Percentiles rank a stretch among this genome's conserved stretches.
Evolutionary conservation across 2,329 filamentous ascomycete genomes (phyloP).

Genomic region (Aspergillus niger): DNA sequence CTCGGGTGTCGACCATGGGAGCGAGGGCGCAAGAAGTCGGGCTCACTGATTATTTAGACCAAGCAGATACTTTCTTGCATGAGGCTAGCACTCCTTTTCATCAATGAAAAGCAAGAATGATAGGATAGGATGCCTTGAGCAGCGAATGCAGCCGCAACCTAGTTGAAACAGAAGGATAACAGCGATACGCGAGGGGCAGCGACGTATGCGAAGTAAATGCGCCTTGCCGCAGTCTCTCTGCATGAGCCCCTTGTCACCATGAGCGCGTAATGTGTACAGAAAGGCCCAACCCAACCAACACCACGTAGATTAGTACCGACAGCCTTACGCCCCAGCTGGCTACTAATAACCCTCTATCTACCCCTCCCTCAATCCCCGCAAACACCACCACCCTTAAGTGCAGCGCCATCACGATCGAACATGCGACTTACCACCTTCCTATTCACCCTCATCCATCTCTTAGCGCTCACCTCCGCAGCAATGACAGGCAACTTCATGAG

Average conservation of each 20-base stretch:
- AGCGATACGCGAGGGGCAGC: not conserved
- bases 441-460: not conserved
- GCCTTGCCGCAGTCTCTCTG: not conserved
- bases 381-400: too few species aligned
- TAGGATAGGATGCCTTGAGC: not conserved
- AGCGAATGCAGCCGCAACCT: not conserved
- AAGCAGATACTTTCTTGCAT: conserved; percentile 2
- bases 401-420: not conserved
- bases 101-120: not conserved
- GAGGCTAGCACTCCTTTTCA: not conserved
- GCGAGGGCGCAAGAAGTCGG: not conserved
- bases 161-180: not conserved
- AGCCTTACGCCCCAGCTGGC: not conserved
- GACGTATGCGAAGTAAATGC: not conserved
- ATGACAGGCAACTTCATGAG: not conserved
- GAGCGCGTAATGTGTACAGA: not conserved
- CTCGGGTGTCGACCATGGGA: conserved; percentile 26
- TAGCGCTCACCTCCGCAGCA: not conserved
- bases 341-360: not conserved
- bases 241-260: not conserved
- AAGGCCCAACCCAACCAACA: not conserved
- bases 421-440: not conserved
- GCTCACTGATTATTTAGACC: not conserved
- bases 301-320: not conserved
- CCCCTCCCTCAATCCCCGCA: not conserved